Evolutionary conservation across 2,329 filamentous ascomycete species (phyloP), one percentile per base, ranked within the genome.

Genomic region (Xylariaceae sp.): DNA sequence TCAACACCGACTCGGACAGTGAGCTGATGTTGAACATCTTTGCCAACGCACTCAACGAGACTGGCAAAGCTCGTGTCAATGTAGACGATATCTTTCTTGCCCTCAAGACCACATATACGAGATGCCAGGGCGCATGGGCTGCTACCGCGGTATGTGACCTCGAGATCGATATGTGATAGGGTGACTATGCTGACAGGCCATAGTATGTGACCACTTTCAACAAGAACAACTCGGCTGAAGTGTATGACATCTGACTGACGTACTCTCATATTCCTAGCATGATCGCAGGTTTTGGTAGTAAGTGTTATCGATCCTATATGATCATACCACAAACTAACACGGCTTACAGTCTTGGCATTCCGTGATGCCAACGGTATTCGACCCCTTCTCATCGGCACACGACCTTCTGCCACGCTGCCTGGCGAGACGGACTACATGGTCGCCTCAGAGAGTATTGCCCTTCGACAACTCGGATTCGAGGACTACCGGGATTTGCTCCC

Each of bases 51-150:
- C 77, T 94, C 45, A 89, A 89, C 61, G 86, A 91, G 71, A 90
- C 87, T 11, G 87, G 87, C 57, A 94, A 95, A 71, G 85, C 87
- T 46, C 85, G 89, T 73, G 86, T 90, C 58, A 94, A 94, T 63
- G 77, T 82, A 48, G 84, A 87, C 53, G 89, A 95, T 68, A 81
- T 91, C 61, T 94, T 94, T 71, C 80, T 77, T 39, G 82, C 85
- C 18, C 74, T 95, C 53, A 75, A 77, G 57, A 76, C 83, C 51
- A 90, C 89, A 76, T 95, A 92, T 65, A 74, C 82, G 57, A 78
- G 78, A 42, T 91, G 87, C 41, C 42, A 87, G 61, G 89, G 89
- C 58, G 89, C 84, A 18, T 95, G 84, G 80, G 89, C 89, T 32
- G 91, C 86, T 66, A 89, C 87, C 30, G 87, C 86, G 22, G 22